Evolutionary conservation across 2,329 filamentous ascomycete species (phyloP), one percentile per base, ranked within the genome.

Genomic region (Pseudogymnoascus sp.): DNA sequence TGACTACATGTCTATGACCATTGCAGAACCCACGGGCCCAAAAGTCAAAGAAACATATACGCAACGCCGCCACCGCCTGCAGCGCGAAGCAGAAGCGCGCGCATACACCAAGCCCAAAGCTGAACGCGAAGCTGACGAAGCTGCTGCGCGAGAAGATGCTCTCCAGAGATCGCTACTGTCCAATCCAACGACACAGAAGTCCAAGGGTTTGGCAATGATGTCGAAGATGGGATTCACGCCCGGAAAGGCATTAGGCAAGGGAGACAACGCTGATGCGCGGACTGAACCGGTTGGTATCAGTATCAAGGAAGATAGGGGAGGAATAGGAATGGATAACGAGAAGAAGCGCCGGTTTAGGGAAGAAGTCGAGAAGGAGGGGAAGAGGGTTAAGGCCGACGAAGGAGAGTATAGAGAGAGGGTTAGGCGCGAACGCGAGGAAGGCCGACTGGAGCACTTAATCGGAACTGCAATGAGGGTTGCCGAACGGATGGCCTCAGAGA

Each of bases 1-100:
- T 66, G 94, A 99, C 75, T 97, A 99, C 80, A 95, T 99, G 89
- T 91, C 87, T 69, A 97, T 99, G 93, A 81, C 87, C 12, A 92
- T 99, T 72, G 81, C 84, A 15, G 89, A 96, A 62, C 80, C 84
- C 0, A 74, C 74, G 15, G 72, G 73, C 29, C 71, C 75, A 6
- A 70, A 71, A 33, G 74, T 77, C 62, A 82, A 80, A 66, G 86
- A 89, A 72, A 86, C 85, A 9, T 84, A 85, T 21, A 78, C 86
- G 1, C 84, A 89, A 70, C 80, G 80, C 1, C 71, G 70, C 7
- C 67, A 67, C 10, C 72, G 72, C 37, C 69, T 69, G 40, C 64
- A 80, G 67, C 81, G 80, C 69, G 82, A 91, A 75, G 85, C 87
- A 61, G 88, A 89, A 74, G 83, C 82, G 60, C 84, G 86, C 66